Base-by-base conservation (phyloP, 768 basidiomycete species). In the Serendipita sp. region DNA sequence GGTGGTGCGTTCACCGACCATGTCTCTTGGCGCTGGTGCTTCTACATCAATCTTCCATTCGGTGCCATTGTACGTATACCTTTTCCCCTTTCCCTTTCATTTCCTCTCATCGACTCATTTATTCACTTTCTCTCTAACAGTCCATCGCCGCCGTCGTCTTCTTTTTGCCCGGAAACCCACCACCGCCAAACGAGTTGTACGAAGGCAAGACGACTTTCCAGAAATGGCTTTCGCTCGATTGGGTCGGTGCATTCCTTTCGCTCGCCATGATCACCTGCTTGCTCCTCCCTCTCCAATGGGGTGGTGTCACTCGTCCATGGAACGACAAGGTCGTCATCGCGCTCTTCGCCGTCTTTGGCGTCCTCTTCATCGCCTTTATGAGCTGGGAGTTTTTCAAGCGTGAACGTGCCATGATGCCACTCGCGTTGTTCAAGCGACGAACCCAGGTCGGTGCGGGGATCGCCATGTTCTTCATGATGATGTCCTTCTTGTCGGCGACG, bases 231-330 rank as follows among this genome's bases (percentile, higher is more conserved):
- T 43, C 69, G 51, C 69, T 79, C 61, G 78, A 79, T 66, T 74
- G 71, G 69, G 28, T 77, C 60, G 77, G 78, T 14, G 71, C 74
- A 0, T 66, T 69, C 17, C 69, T 79, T 24, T 70, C 74, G 61
- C 68, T 78, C 53, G 70, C 63, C 26, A 22, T 71, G 26, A 67
- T 77, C 60, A 74, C 74, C 3, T 73, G 70, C 61, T 69, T 79
- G 14, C 69, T 78, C 34, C 70, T 80, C 2, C 73, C 78, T 1
- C 67, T 80, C 4, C 75, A 78, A 64, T 78, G 76, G 75, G 79
- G 78, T 17, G 78, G 79, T 1, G 74, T 75, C 64, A 69, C 69
- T 3, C 75, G 76, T 63, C 70, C 76, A 0, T 81, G 80, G 80
- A 68, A 66, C 50, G 71, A 75, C 64, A 69, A 69, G 3, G 68